A percentile compares a stretch with the other conserved stretches of the same genome.
Conservation (phyloP, 2,329 filamentous ascomycete genomes). For the Fusarium tricinctum region DNA sequence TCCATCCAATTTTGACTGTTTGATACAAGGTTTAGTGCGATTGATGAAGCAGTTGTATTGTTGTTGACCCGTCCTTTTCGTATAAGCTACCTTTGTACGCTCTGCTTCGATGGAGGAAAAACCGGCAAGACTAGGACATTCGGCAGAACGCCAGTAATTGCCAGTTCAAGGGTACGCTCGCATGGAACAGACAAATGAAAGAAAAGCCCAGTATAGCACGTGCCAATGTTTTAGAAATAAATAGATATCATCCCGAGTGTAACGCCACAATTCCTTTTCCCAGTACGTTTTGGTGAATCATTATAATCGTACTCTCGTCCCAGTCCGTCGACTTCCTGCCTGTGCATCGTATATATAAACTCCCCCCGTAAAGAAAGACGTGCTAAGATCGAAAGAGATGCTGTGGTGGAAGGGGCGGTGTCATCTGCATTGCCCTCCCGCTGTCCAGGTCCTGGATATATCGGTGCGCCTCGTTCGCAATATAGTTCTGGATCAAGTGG, state of each 20-base stretch:
- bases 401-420: not conserved
- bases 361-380: accelerated
- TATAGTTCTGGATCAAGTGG: constrained; percentile 43
- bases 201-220: not conserved
- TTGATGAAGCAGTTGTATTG: no score
- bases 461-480: constrained; percentile 34
- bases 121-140: no score
- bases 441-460: constrained; percentile 26
- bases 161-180: no score
- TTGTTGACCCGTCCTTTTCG: no score
- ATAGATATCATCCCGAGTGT: not conserved
- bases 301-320: not conserved
- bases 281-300: not conserved
- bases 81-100: no score
- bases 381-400: not conserved
- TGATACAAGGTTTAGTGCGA: no score
- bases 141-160: no score
- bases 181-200: no score
- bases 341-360: not conserved
- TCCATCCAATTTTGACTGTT: no score
- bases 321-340: not conserved
- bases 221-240: not conserved
- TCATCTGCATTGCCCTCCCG: not conserved
- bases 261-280: not conserved
- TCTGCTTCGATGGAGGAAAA: no score